Percentiles rank a stretch among this genome's conserved stretches.
Conservation (phyloP, 2,329 filamentous ascomycete species). For the Aspergillus fijiensis region DNA sequence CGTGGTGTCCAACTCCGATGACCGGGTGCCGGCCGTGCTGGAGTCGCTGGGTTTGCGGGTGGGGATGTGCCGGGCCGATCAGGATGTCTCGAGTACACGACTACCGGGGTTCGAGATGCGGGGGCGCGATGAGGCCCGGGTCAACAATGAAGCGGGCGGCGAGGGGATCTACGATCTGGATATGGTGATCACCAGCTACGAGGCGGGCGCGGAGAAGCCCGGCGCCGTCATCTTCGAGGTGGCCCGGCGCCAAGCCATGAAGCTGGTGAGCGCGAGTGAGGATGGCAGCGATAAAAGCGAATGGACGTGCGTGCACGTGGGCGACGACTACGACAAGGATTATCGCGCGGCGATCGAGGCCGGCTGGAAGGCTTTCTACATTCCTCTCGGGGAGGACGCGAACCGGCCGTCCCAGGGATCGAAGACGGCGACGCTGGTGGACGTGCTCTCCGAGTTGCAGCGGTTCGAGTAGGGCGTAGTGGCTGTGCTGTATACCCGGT, state of each 20-base stretch:
- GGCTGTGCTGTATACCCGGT: not conserved
- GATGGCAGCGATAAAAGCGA: conserved; percentile 6
- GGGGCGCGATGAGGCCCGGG: not conserved
- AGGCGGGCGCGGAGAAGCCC: conserved; percentile 48
- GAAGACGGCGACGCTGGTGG: conserved; percentile 25
- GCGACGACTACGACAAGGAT: conserved; percentile 46
- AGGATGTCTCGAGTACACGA: conserved; percentile 28
- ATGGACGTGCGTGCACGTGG: conserved; percentile 43
- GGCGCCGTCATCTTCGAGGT: conserved; percentile 41
- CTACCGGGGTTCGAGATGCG: conserved; percentile 24
- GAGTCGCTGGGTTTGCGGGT: conserved; percentile 41
- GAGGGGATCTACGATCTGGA: conserved; percentile 38
- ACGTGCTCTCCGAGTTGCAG: conserved; percentile 23
- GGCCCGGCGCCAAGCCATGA: conserved; percentile 33
- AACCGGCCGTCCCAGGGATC: conserved; percentile 8
- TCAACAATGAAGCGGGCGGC: not conserved
- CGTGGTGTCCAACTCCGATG: conserved; percentile 49
- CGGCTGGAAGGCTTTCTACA: conserved; percentile 40
- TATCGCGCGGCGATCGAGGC: conserved; percentile 38
- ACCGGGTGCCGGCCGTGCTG: conserved; percentile 42
- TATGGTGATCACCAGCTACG: conserved; percentile 48
- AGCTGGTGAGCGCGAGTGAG: conserved; percentile 10
- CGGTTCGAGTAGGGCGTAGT: not conserved
- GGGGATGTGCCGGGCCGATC: conserved; percentile 34
- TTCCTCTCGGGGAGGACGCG: conserved; percentile 24